Conservation (phyloP, 192 early-diverging fungal genomes). For the Coemansia reversa region DNA sequence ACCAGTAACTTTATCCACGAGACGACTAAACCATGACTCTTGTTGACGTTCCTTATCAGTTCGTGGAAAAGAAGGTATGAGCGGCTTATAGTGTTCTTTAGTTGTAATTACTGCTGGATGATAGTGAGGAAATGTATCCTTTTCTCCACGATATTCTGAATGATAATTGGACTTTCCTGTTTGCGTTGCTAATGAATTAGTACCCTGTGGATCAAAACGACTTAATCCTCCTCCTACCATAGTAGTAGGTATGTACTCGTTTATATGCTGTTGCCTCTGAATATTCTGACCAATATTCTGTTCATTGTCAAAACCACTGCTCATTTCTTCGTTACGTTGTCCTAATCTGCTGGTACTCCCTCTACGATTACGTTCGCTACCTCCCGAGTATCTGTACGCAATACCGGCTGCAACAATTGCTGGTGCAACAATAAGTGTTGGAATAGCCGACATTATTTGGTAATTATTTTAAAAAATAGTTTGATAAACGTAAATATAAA, state of each 20-base stretch:
- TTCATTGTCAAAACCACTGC: neutral
- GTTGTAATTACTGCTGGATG: neutral
- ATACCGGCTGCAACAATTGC: slow-evolving; percentile 41
- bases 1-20: slow-evolving; percentile 16
- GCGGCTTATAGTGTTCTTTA: neutral
- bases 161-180: neutral
- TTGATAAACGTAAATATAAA: no score
- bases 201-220: neutral
- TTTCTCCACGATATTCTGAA: neutral
- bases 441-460: slow-evolving; percentile 37
- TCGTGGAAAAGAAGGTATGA: slow-evolving; percentile 18
- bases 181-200: neutral
- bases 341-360: neutral
- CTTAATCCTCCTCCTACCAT: slow-evolving; percentile 2
- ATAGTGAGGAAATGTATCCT: slow-evolving; percentile 5
- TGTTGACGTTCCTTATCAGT: slow-evolving; percentile 22
- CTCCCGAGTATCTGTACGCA: slow-evolving; percentile 25
- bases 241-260: slow-evolving; percentile 37
- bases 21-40: slow-evolving; percentile 23
- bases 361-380: neutral
- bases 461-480: neutral
- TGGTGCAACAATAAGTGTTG: slow-evolving; percentile 37
- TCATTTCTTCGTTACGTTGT: neutral
- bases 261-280: slow-evolving; percentile 14
- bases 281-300: neutral